Evolutionary conservation across 148 eudicot genomes (phyloP), one percentile per base, ranked within the genome.

Genomic region (Heliamphora exappendiculata): DNA sequence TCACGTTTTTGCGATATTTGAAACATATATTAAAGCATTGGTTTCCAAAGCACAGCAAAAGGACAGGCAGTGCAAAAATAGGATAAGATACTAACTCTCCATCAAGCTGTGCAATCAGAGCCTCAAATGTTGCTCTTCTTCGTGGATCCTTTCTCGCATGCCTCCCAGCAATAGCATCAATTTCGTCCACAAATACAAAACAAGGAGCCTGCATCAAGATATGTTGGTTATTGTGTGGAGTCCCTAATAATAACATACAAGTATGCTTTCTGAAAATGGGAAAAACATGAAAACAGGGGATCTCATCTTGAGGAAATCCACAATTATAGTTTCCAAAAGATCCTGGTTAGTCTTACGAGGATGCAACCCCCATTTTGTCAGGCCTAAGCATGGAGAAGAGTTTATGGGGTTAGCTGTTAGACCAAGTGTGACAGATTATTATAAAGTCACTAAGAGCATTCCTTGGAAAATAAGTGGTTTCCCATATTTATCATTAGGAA

Each of bases 101-200:
- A 76, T 94, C 98, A 82, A 94, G 82, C 81, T 94, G 98, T 42
- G 97, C 78, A 79, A 91, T 82, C 24, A 94, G 84, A 67, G 97
- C 94, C 72, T 94, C 91, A 83, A 88, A 88, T 64, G 96, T 87
- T 72, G 93, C 89, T 85, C 86, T 87, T 82, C 97, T 88, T 68
- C 90, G 86, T 72, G 98, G 97, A 84, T 94, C 98, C 80, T 89
- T 87, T 84, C 84, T 84, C 29, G 93, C 90, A 85, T 94, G 90
- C 77, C 93, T 87, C 79, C 98, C 98, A 75, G 98, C 98, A 80
- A 91, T 86, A 66, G 97, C 97, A 85, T 91, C 98, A 57, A 94
- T 89, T 82, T 94, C 98, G 76, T 94, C 98, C 76, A 94, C 85
- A 87, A 94, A 94, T 73, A 94, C 84, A 84, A 93, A 93, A 75